Evolutionary conservation across 306 rosid genomes (phyloP).

Genomic region (Urtica urens): DNA sequence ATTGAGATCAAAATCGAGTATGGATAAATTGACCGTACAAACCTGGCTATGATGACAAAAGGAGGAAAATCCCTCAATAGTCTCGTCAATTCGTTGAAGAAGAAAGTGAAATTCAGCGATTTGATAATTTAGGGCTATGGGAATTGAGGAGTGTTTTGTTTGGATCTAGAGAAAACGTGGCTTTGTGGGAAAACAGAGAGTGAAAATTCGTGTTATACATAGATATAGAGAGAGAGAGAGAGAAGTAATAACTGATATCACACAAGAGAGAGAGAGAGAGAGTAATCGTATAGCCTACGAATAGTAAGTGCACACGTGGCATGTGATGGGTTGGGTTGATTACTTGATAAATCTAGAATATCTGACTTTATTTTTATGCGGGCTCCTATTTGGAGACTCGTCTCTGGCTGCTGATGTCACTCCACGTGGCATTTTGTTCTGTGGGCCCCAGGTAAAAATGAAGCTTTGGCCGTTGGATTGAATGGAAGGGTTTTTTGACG

Average conservation of each 20-base stretch:
- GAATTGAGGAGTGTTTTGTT: slow-evolving; percentile 3
- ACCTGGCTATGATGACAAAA: slow-evolving; percentile 20
- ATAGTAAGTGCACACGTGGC: slow-evolving; percentile 10
- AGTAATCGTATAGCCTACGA: slow-evolving; percentile 10
- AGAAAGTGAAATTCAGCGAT: slow-evolving; percentile 1
- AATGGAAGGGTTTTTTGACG: background rate
- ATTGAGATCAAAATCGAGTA: slow-evolving; percentile 2
- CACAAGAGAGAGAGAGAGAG: slow-evolving; percentile 8
- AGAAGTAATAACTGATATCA: slow-evolving; percentile 8
- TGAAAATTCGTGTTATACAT: background rate
- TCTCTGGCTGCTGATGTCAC: background rate
- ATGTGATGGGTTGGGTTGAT: slow-evolving; percentile 5
- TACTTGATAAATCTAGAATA: slow-evolving; percentile 14
- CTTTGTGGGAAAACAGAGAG: slow-evolving; percentile 16
- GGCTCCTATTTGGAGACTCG: slow-evolving; percentile 6
- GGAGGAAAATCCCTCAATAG: slow-evolving; percentile 13
- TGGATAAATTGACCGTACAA: background rate
- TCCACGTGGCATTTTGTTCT: background rate
- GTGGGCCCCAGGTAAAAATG: background rate
- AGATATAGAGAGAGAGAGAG: background rate
- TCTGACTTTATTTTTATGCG: slow-evolving; percentile 9
- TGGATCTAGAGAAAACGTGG: slow-evolving; percentile 22
- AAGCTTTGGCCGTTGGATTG: background rate
- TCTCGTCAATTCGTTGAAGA: background rate
- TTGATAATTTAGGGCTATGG: slow-evolving; percentile 10